Evolutionary conservation across 257 asterid species (phyloP).

Genomic region (Petrea volubilis): DNA sequence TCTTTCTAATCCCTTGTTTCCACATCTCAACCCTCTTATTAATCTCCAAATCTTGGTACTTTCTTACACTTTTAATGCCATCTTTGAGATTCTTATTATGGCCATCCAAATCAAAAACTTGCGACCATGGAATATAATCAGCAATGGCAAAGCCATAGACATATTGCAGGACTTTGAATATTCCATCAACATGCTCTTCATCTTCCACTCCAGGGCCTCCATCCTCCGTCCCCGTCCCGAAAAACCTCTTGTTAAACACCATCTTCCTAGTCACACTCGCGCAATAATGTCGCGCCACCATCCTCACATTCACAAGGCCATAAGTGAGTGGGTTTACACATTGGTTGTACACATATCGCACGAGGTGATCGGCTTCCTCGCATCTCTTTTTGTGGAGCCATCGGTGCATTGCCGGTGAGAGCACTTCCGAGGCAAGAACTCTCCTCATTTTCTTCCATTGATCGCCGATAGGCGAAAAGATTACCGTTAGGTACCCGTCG

Average conservation of each 20-base stretch:
- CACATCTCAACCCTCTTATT: conserved; percentile 20
- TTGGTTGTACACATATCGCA: conserved; percentile 6
- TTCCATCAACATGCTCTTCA: conserved; percentile 13
- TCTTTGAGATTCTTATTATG: neutral
- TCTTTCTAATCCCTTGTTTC: conserved; percentile 16
- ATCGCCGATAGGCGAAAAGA: conserved; percentile 1
- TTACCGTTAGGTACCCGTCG: neutral
- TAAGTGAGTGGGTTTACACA: neutral
- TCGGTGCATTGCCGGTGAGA: neutral
- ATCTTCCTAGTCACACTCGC: conserved; percentile 13
- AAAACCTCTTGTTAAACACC: conserved; percentile 11
- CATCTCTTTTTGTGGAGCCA: conserved; percentile 7
- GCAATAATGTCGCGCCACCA: neutral
- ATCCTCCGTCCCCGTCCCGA: conserved; percentile 13
- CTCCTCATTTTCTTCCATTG: conserved; percentile 33
- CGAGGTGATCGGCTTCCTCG: conserved; percentile 25
- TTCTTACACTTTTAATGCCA: neutral
- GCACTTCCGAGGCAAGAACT: neutral
- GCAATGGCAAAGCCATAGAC: conserved; percentile 8
- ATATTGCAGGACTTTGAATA: neutral
- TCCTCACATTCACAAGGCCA: conserved; percentile 16
- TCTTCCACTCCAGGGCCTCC: conserved; percentile 28
- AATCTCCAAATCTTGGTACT: conserved; percentile 18
- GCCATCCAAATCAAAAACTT: neutral
- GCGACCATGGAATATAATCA: neutral